Percentiles rank a stretch among this genome's conserved stretches.
These are phyloP conservation scores for Nicotiana rustica DNA, from an alignment of 305 asterid species.

Conservation along the genomic window DNA sequence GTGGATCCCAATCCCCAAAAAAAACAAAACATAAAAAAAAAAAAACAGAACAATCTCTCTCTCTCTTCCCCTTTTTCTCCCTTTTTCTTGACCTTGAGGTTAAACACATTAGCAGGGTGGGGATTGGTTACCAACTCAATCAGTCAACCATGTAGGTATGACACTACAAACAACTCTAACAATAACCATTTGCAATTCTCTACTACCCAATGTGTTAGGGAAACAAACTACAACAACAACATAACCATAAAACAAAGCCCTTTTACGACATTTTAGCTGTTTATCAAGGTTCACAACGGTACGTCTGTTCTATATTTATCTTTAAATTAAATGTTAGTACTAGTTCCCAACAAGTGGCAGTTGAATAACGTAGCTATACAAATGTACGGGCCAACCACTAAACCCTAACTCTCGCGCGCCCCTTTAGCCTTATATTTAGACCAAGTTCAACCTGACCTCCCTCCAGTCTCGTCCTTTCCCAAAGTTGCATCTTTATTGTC, in stretches of 20 bases:
- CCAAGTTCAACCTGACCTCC: slow-evolving; percentile 27
- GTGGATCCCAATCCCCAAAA: too few relatives aligned
- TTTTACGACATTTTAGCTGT: background rate
- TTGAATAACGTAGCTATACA: slow-evolving; percentile 25
- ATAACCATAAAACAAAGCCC: slow-evolving; percentile 24
- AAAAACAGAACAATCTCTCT: background rate
- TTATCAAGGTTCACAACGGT: background rate
- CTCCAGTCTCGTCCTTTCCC: slow-evolving; percentile 28
- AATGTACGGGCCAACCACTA: slow-evolving; percentile 35
- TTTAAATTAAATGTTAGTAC: background rate
- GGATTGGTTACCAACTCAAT: slow-evolving; percentile 25
- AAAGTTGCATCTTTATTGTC: background rate
- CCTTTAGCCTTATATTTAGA: slow-evolving; percentile 19
- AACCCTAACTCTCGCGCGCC: slow-evolving; percentile 31
- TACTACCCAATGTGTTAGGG: slow-evolving; percentile 7
- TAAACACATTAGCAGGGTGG: slow-evolving; percentile 13
- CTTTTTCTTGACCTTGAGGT: slow-evolving; percentile 16
- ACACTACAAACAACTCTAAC: slow-evolving; percentile 29
- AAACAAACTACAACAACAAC: slow-evolving; percentile 29
- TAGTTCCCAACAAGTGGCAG: slow-evolving; percentile 33
- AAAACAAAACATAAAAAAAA: background rate
- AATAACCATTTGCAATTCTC: slow-evolving; percentile 17
- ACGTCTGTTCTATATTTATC: background rate
- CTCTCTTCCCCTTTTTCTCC: background rate
- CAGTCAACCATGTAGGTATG: slow-evolving; percentile 22